These are phyloP conservation scores for Trichosporon asahii DNA, from an alignment of 1,284 basidiomycete species.

Conservation along the genomic window DNA sequence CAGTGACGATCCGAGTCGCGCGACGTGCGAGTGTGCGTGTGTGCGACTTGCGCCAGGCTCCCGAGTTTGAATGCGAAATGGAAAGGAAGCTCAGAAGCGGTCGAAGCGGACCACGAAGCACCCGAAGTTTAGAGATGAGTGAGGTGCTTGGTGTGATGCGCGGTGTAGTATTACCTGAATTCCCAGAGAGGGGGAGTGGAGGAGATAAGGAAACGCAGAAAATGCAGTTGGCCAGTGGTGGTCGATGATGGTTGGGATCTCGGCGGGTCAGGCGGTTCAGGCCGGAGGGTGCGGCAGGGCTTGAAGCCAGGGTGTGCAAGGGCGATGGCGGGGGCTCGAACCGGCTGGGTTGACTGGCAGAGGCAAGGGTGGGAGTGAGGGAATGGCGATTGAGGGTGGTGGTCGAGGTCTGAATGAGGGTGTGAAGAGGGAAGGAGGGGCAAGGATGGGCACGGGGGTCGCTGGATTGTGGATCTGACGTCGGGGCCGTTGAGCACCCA, in stretches of 20 bases:
- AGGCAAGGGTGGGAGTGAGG: background rate
- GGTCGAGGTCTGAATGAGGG: too few species aligned
- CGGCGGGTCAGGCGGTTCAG: background rate
- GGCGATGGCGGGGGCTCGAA: background rate
- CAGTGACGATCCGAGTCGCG: background rate
- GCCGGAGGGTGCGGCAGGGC: background rate
- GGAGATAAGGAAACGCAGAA: constrained; percentile 2
- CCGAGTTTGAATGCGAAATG: background rate
- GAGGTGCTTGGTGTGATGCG: background rate
- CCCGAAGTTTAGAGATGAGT: background rate
- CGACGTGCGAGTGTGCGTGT: background rate
- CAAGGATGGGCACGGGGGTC: background rate
- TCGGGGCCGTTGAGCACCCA: background rate
- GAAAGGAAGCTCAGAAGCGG: background rate
- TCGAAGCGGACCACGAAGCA: background rate
- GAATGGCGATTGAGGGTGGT: background rate
- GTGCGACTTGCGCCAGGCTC: background rate
- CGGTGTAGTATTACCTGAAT: too few species aligned
- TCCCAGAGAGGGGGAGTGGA: background rate
- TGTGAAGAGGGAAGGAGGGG: background rate
- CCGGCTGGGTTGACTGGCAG: background rate
- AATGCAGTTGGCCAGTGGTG: background rate
- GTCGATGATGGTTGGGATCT: constrained; percentile 1
- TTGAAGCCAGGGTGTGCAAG: background rate
- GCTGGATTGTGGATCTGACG: background rate